These are phyloP conservation scores for Fusarium sp. DNA, from an alignment of 2,329 filamentous ascomycete genomes.

Conservation along the genomic window DNA sequence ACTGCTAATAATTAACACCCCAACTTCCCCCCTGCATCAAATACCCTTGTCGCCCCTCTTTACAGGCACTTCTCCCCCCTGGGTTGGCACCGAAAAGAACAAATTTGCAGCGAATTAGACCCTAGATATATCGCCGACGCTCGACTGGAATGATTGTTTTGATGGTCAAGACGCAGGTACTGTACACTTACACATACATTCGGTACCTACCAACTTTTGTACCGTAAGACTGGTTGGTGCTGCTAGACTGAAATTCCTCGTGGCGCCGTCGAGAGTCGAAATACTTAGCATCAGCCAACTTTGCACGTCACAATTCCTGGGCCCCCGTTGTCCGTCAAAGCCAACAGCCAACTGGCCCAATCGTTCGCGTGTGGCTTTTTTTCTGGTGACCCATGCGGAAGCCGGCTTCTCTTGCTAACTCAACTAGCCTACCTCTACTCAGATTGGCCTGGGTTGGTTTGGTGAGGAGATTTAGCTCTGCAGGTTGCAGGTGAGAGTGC, in stretches of 20 bases:
- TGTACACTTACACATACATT: not conserved
- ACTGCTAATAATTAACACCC: slow-evolving; percentile 26
- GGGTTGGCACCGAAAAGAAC: not conserved
- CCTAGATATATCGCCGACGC: slow-evolving; percentile 16
- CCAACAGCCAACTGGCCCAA: slow-evolving; percentile 32
- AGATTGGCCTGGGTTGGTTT: slow-evolving; percentile 27
- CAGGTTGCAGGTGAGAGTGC: slow-evolving; percentile 8
- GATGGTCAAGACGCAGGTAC: slow-evolving; percentile 11
- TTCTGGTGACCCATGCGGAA: slow-evolving; percentile 29
- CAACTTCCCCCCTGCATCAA: slow-evolving; percentile 37
- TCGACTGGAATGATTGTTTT: slow-evolving; percentile 20
- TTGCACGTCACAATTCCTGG: slow-evolving; percentile 41
- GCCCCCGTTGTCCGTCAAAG: slow-evolving; percentile 24
- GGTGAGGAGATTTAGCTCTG: slow-evolving; percentile 20
- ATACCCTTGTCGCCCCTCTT: slow-evolving; percentile 32
- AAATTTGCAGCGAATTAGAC: slow-evolving; percentile 13
- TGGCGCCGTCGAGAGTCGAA: slow-evolving; percentile 28
- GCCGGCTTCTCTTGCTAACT: slow-evolving; percentile 31
- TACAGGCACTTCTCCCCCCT: slow-evolving; percentile 15
- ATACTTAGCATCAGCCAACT: slow-evolving; percentile 31
- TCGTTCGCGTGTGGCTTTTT: slow-evolving; percentile 36
- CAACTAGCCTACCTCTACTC: slow-evolving; percentile 21
- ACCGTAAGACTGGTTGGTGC: not conserved
- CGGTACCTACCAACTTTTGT: not conserved
- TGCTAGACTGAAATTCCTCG: slow-evolving; percentile 30